Evolutionary conservation across 805 yeast species (phyloP).

Genomic region (Myxozyma monticola): DNA sequence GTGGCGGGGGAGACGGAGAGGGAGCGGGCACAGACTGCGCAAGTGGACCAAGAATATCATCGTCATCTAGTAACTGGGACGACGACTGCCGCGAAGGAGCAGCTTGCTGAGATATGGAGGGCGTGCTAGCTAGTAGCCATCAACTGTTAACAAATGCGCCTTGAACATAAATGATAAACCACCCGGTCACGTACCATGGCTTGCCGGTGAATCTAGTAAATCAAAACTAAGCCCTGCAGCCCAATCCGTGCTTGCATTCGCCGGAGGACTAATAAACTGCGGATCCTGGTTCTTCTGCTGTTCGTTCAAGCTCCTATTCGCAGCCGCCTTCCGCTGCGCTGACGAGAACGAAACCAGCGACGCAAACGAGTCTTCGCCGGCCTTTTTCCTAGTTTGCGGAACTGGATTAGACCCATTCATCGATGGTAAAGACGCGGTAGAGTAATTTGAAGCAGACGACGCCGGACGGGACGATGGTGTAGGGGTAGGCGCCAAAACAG

Average conservation of each 20-base stretch:
- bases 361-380: conserved; percentile 27
- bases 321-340: conserved; percentile 10
- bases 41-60: conserved; percentile 31
- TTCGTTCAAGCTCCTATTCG: conserved; percentile 17
- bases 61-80: conserved; percentile 12
- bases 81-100: background rate
- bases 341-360: conserved; percentile 28
- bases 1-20: background rate
- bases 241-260: conserved; percentile 20
- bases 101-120: no score
- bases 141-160: no score
- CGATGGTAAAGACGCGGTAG: no score
- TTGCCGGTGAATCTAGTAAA: conserved; percentile 14
- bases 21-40: conserved; percentile 24
- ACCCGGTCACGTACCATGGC: no score
- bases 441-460: conserved; percentile 3
- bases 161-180: no score
- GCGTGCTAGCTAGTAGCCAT: no score
- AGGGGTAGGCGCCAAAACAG: background rate
- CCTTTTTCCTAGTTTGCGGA: background rate
- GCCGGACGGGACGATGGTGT: conserved; percentile 9
- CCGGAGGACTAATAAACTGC: background rate
- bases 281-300: conserved; percentile 9
- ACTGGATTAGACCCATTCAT: background rate
- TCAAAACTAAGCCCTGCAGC: conserved; percentile 26